phyloP scores from a whole-genome alignment of 1,284 basidiomycete species.

The Cryptococcus maquisensis region DNA sequence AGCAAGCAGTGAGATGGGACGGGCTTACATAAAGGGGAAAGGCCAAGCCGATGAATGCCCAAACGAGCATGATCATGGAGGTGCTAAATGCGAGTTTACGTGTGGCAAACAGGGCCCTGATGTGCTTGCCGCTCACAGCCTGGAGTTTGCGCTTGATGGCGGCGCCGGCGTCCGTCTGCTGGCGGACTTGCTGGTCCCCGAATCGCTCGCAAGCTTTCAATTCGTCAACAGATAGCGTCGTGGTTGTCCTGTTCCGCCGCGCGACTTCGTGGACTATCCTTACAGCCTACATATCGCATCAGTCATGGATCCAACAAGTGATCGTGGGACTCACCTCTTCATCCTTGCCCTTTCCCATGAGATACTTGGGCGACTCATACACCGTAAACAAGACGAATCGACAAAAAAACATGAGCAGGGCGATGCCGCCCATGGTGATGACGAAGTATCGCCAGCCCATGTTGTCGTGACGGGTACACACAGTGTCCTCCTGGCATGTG shows the following conservation, averaged over 20 bases:
- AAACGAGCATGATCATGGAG: constrained; percentile 55
- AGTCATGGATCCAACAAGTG: too few relatives aligned
- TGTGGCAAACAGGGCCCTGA: constrained; percentile 56
- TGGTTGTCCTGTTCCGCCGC: constrained; percentile 53
- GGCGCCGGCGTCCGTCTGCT: constrained; percentile 13
- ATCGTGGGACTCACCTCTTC: constrained; percentile 44
- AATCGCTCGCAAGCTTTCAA: constrained; percentile 43
- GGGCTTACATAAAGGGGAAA: constrained; percentile 53
- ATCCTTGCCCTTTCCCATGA: constrained; percentile 57
- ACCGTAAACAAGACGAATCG: constrained; percentile 49
- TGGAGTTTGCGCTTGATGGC: constrained; percentile 42
- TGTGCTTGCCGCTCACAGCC: constrained; percentile 52
- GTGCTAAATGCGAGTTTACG: constrained; percentile 56
- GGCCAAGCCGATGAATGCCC: constrained; percentile 61
- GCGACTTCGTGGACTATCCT: constrained; percentile 53
- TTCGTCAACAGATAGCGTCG: constrained; percentile 54
- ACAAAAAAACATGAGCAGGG: constrained; percentile 49
- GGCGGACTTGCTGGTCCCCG: constrained; percentile 12
- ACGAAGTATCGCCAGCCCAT: constrained; percentile 53
- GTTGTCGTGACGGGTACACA: constrained; percentile 26
- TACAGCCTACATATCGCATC: constrained; percentile 45
- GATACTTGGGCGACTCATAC: constrained; percentile 56
- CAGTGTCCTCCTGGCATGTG: constrained; percentile 13
- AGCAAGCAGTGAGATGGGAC: neutral
- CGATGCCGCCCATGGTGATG: constrained; percentile 54